Evolutionary conservation across 306 rosid species (phyloP), one percentile per base, ranked within the genome.

Genomic region (Cucumis melo): DNA sequence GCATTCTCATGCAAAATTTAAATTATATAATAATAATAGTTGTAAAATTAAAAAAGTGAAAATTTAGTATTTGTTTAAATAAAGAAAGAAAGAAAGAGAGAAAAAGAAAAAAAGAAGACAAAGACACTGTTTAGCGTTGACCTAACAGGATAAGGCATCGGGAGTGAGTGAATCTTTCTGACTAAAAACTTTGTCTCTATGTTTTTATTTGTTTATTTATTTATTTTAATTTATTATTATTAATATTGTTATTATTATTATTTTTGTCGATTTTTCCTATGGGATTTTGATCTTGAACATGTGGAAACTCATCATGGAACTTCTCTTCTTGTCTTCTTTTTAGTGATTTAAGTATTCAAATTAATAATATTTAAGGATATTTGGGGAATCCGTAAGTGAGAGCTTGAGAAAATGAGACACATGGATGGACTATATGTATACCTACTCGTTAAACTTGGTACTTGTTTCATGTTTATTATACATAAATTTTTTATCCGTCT

Each of bases 61-160:
- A 57, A 15, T 34, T 39, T 39, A 65, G 41, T 36, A 36, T 9
- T 17, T 67, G 54, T 39, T 67, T 44, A 42, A 71, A 71, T 23
- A 0, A 65, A 83, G 72, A 75, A 89, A 32, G 2, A 32, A 32
- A 32, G 2, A 3, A 27, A 32, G 0, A 32, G 29, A 64, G 27
- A 12, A 46, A 29, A 1, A 0, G 8, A 63, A 8, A 32, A 57
- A 15, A 64, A 82, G 53, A 56, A 50, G 79, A 75, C 79, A 62
- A 17, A 27, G 51, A 24, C 41, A 85, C 87, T 81, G 86, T 81
- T 81, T n/a, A 77, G 66, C 82, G 91, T 87, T 90, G 91, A 90
- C 90, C 80, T 79, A 74, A 77, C 74, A 56, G 79, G 84, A 82
- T 70, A 76, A 80, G 76, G 20, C 76, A 10, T 46, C 79, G 78